Conservation (phyloP, 2,329 filamentous ascomycete species). For the Aureobasidium uvarum region DNA sequence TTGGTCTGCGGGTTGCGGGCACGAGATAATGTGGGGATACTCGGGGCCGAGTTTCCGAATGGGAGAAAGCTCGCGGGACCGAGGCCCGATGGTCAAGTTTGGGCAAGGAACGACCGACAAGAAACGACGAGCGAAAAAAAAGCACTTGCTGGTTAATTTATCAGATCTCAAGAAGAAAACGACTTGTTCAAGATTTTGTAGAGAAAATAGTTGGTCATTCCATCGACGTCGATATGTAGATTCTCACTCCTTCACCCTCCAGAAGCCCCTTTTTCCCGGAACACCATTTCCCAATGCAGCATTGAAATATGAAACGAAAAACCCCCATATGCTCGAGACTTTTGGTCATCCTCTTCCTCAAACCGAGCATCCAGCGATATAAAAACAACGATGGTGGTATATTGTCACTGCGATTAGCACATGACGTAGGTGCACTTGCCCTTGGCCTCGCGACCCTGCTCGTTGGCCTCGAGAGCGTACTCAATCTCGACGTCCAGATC, state of each 20-base stretch:
- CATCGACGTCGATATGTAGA: constrained; percentile 4
- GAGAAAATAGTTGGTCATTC: neutral
- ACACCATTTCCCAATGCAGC: constrained; percentile 16
- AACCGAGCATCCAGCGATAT: neutral
- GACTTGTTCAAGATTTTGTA: neutral
- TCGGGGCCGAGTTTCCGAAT: constrained; percentile 18
- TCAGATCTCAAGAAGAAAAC: too few species aligned
- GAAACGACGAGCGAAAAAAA: too few species aligned
- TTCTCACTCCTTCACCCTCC: neutral
- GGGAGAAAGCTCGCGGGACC: neutral
- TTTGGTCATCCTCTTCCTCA: neutral
- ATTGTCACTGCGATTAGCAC: constrained; percentile 39
- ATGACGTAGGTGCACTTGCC: constrained; percentile 79
- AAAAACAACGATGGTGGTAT: neutral
- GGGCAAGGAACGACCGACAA: neutral
- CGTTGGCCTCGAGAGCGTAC: constrained; percentile 76
- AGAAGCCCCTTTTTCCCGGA: neutral
- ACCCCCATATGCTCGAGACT: neutral
- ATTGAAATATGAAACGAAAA: neutral
- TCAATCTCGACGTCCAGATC: constrained; percentile 88
- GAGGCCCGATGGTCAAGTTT: neutral
- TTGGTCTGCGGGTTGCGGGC: neutral
- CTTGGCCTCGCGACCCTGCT: constrained; percentile 64
- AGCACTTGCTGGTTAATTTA: too few species aligned
- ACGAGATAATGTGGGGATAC: neutral